phyloP scores from a whole-genome alignment of 495 filamentous ascomycete species.

The Aspergillus asperescens region DNA sequence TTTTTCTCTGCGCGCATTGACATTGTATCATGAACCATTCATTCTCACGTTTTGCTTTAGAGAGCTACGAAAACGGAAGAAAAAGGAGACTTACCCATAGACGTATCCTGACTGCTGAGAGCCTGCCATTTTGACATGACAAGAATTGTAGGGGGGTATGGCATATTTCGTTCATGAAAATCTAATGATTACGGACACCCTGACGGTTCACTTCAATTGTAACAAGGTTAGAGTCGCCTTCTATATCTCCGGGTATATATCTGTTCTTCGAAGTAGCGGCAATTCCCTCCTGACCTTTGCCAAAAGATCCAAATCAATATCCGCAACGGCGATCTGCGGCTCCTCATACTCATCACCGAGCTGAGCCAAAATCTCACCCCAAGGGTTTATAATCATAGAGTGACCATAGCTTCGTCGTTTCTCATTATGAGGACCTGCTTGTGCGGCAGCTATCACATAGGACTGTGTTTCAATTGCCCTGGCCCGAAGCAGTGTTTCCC shows the following conservation, averaged over 20 bases:
- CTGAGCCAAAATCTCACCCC: conserved; percentile 70
- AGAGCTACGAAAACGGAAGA: conserved; percentile 22
- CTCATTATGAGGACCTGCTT: conserved; percentile 73
- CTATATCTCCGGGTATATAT: conserved; percentile 58
- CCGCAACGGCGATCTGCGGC: conserved; percentile 47
- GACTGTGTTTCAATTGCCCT: conserved; percentile 86
- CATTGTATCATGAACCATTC: conserved; percentile 25
- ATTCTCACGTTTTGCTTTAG: conserved; percentile 28
- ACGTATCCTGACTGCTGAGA: neutral
- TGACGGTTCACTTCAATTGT: neutral
- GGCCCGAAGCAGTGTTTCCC: conserved; percentile 70
- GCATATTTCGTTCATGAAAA: neutral
- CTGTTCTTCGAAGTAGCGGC: conserved; percentile 57
- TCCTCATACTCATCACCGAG: conserved; percentile 49
- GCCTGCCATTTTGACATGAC: neutral
- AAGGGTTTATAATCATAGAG: conserved; percentile 81
- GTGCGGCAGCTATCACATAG: conserved; percentile 85
- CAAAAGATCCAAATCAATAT: conserved; percentile 48
- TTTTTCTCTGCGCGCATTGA: conserved; percentile 34
- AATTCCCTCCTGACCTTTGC: conserved; percentile 54
- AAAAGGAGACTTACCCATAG: conserved; percentile 14
- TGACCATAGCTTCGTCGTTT: conserved; percentile 80
- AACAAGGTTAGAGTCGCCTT: neutral
- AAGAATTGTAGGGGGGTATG: conserved; percentile 1
- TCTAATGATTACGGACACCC: too few relatives aligned